Evolutionary conservation across 2,329 filamentous ascomycete genomes (phyloP), one percentile per base, ranked within the genome.

Genomic region (Fusarium chaquense): DNA sequence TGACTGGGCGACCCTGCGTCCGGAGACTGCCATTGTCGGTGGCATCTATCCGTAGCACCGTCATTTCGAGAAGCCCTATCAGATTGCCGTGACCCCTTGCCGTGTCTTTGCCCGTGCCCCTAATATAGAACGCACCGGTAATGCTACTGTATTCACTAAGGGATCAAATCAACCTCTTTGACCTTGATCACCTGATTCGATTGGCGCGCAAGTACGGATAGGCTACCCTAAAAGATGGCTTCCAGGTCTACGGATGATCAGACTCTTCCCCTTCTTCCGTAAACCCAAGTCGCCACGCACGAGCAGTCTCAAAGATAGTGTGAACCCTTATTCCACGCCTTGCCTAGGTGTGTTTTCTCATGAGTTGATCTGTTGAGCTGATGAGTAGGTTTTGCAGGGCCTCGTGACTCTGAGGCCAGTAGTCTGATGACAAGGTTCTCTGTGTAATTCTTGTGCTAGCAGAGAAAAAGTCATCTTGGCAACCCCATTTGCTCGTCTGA

Each of bases 141-240:
- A 33, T 20, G 32, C 35, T 69, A 54, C 51, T 22, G 30, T 41
- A 54, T 62, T 58, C 40, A 28, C 36, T 11, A 32, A 66, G 26
- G 26, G 66, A 70, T 69, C 62, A 57, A 57, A 52, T 69, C 62
- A 57, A 53, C 62, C 32, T 54, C 44, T 47, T 45, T 40, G 30
- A 28, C 33, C 40, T 44, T 47, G 30, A 28, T 64, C 26, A 54
- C 47, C 35, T 32, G 28, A 33, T 28, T 64, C 46, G 16, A 70
- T 70, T 70, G 67, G 67, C 43, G 67, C 67, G 67, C 67, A 67
- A 70, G 36, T 40, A 36, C 15, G 33, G 33, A 38, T 59, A 26
- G 15, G 20, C n/a, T 40, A 24, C 30, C 24, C 43, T 45, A 45
- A 55, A 52, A 49, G 22, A 45, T 58, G 52, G 22, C 32, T 44